Evolutionary conservation across 441 rosid species (phyloP).

Genomic region (Gossypium aridum): DNA sequence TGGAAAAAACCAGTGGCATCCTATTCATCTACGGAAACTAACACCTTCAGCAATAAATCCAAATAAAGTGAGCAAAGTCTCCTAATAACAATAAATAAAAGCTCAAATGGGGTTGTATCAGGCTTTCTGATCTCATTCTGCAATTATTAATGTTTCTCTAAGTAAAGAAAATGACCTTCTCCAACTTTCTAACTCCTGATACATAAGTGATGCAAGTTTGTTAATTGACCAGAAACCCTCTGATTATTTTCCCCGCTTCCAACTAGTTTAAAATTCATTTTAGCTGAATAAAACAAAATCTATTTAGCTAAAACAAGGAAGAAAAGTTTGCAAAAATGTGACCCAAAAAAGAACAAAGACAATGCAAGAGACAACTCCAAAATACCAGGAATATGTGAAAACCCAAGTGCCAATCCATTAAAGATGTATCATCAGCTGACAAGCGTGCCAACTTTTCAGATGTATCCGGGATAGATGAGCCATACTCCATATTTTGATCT

Average conservation of each 20-base stretch:
- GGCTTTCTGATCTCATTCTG: slow-evolving; percentile 1
- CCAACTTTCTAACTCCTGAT: not conserved
- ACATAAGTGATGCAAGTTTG: not conserved
- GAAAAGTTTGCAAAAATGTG: not conserved
- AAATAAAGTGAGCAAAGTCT: not conserved
- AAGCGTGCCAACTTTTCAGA: slow-evolving; percentile 59
- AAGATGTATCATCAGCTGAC: slow-evolving; percentile 63
- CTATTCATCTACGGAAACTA: not conserved
- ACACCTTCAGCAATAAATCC: not conserved
- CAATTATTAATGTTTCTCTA: not conserved
- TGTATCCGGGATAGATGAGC: slow-evolving; percentile 48
- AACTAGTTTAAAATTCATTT: not conserved
- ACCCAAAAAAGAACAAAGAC: not conserved
- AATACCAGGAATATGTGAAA: slow-evolving; percentile 83
- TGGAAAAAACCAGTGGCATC: not conserved
- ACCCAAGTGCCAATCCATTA: slow-evolving; percentile 93
- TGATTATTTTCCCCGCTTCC: not conserved
- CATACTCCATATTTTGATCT: slow-evolving; percentile 52
- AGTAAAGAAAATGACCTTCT: not conserved
- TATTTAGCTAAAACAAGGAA: not conserved
- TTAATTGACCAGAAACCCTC: not conserved
- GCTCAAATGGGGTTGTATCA: not conserved
- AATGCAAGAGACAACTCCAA: slow-evolving; percentile 2
- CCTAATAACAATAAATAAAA: not conserved
- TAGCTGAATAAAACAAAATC: too few species aligned